Evolutionary conservation across 768 basidiomycete species (phyloP).

Genomic region (Pleurotus tuber-regium): DNA sequence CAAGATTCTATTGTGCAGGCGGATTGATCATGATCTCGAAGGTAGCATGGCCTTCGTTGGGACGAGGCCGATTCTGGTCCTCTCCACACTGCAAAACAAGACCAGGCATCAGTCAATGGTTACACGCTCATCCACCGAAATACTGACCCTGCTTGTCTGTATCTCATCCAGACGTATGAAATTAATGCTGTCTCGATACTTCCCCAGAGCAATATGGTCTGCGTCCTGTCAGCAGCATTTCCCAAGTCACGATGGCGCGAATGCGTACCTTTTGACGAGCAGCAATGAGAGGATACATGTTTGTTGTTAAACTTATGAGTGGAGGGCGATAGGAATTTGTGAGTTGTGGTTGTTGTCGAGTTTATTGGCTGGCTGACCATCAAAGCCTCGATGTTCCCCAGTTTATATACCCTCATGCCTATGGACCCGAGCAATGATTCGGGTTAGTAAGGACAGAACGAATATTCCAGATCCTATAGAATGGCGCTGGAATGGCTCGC

Average conservation of each 20-base stretch:
- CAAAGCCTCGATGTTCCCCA: constrained; percentile 1
- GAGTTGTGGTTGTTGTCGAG: constrained; percentile 4
- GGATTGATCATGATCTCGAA: neutral
- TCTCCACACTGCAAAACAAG: neutral
- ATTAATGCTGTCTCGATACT: constrained; percentile 29
- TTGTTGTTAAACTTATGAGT: neutral
- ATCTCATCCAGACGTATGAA: constrained; percentile 26
- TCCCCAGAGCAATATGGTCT: constrained; percentile 35
- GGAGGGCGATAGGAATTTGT: constrained; percentile 8
- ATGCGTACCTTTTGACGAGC: constrained; percentile 1
- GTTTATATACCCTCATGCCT: constrained; percentile 4
- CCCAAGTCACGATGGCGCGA: neutral
- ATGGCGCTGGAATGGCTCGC: neutral
- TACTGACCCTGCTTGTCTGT: constrained; percentile 23
- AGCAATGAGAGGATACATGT: constrained; percentile 7
- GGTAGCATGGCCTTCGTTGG: neutral
- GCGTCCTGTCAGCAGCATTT: neutral
- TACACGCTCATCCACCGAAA: neutral
- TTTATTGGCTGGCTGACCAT: neutral
- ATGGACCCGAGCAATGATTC: no score
- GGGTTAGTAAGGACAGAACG: no score
- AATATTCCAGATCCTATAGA: neutral
- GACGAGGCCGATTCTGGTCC: neutral
- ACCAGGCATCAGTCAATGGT: neutral
- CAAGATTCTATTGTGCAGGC: neutral